Conservation (phyloP, 192 early-diverging fungal genomes). For the Coemansia sp. region DNA sequence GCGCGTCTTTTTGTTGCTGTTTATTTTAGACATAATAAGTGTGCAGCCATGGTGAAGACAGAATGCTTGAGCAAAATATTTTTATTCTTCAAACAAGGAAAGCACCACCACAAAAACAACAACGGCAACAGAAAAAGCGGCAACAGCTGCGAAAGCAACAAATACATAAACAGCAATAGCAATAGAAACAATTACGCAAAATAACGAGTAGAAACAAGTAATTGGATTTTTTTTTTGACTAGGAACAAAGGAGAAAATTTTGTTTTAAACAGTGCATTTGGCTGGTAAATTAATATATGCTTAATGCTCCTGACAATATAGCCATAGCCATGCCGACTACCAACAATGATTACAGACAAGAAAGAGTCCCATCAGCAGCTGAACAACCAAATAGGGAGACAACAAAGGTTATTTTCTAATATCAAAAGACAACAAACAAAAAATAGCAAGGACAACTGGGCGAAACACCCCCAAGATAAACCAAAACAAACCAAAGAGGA, state of each 20-base stretch:
- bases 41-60: background rate
- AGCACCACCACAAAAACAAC: background rate
- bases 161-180: too few species aligned
- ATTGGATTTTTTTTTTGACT: background rate
- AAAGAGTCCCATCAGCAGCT: background rate
- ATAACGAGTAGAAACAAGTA: background rate
- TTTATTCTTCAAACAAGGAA: background rate
- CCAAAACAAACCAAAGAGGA: background rate
- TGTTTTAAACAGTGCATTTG: background rate
- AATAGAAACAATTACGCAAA: background rate
- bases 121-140: background rate
- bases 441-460: background rate
- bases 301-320: background rate
- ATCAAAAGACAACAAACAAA: background rate
- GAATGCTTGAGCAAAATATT: background rate
- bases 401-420: background rate
- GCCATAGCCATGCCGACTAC: background rate
- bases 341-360: background rate
- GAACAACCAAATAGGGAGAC: background rate
- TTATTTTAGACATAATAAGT: background rate
- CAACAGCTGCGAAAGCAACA: too few species aligned
- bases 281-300: background rate
- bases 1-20: slow-evolving; percentile 3
- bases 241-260: background rate
- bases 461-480: too few species aligned